Conservation (phyloP, 1,139 yeast genomes). For the Blastobotrys ciferrii region DNA sequence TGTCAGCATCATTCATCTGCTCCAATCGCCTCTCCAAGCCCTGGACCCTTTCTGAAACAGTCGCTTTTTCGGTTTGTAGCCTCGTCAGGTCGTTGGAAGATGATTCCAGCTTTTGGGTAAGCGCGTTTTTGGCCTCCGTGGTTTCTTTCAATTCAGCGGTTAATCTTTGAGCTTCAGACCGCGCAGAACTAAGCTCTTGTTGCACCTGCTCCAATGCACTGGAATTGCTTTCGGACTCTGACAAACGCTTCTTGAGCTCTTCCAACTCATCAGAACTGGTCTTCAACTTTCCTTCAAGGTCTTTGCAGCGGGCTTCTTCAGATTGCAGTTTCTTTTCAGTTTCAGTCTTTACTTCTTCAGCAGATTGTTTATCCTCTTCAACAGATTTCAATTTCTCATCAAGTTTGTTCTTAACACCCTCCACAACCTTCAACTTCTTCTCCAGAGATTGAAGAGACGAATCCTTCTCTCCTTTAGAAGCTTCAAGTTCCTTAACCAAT, state of each 20-base stretch:
- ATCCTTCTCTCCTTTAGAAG: conserved; percentile 2
- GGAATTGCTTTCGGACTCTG: conserved; percentile 6
- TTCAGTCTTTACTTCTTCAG: conserved; percentile 3
- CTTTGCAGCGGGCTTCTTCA: not conserved
- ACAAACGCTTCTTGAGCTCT: not conserved
- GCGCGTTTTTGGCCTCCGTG: not conserved
- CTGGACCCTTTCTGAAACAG: not conserved
- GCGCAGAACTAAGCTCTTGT: not conserved
- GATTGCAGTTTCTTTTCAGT: conserved; percentile 8
- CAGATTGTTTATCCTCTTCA: conserved; percentile 11
- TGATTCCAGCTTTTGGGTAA: not conserved
- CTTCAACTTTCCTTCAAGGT: conserved; percentile 8
- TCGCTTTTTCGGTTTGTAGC: conserved; percentile 10
- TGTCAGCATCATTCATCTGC: not conserved
- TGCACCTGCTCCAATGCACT: conserved; percentile 5
- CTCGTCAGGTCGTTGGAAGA: conserved; percentile 7
- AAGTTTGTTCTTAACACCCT: conserved; percentile 2
- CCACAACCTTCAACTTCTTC: conserved; percentile 13
- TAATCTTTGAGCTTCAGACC: not conserved
- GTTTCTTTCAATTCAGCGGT: not conserved
- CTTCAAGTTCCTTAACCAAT: conserved; percentile 7
- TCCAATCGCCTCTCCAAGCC: not conserved
- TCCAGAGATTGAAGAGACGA: conserved; percentile 4
- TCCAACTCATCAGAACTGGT: conserved; percentile 1
- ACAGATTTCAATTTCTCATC: conserved; percentile 10